Base-by-base conservation (phyloP, 2,329 filamentous ascomycete species). In the Alternaria solani region DNA sequence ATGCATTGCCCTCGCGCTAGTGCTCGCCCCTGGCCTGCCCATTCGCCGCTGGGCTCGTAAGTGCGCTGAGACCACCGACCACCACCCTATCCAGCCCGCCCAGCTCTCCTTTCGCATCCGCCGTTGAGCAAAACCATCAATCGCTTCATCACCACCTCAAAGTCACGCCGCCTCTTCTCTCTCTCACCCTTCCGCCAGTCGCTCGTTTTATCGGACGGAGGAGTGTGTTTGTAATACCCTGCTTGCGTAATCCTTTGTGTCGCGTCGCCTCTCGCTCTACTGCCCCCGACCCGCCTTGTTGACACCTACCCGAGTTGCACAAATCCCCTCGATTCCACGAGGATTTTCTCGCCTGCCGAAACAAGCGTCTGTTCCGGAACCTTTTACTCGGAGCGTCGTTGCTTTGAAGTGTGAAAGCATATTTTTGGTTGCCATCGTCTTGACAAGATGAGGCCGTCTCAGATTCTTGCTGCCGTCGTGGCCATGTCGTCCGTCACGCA, bases 381-480 rank as follows among this genome's bases (percentile, higher is more conserved):
- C 7, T 32, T 36, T 2, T 23, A n/a, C 16, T 36, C 16, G 46
- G 20, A n/a, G 36, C 41, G 47, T 38, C 32, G 20, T 34, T 44
- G 28, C 51, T 32, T 23, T 38, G 23, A 32, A 26, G 42, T 26
- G 36, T 20, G 12, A 34, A 28, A 7, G 5, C 0, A 43, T 39
- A 46, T 25, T 43, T 51, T 52, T 57, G 20, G 51, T 55, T 39
- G 14, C 1, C 32, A 36, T 18, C 38, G 12, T 49, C 23, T 26
- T n/a, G 42, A 55, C 26, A 67, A 62, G 28, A 80, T 80, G 78
- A 75, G 73, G 71, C 75, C 77, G 18, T 71, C 75, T 44, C 78
- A 79, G 70, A 60, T 79, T 56, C 70, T 80, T 62, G 76, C 75
- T 58, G 74, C 75, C 63, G 68, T 73, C 25, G 58, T 79, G 66